Conservation (phyloP, 2,329 filamentous ascomycete genomes). For the Aurifilum marmelostoma region DNA sequence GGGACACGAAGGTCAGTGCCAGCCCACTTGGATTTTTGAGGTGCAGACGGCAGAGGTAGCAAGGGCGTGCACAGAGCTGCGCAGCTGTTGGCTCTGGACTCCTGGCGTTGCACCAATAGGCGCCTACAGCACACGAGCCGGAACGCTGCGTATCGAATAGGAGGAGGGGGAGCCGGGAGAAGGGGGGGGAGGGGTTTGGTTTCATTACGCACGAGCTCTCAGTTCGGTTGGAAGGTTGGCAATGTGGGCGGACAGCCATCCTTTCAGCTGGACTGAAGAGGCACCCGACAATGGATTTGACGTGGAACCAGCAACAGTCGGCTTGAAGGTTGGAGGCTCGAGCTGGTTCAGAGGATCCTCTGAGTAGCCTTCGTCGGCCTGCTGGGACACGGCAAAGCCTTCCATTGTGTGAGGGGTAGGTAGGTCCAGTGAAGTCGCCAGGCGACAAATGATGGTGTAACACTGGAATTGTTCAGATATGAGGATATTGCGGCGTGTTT, state of each 20-base stretch:
- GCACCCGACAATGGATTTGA: constrained; percentile 17
- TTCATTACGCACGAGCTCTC: constrained; percentile 50
- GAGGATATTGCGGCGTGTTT: background rate
- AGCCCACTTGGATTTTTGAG: constrained; percentile 21
- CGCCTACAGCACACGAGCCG: constrained; percentile 24
- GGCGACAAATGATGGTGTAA: constrained; percentile 30
- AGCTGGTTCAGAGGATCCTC: constrained; percentile 66
- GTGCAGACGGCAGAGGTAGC: background rate
- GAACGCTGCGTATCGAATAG: background rate
- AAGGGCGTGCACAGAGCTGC: background rate
- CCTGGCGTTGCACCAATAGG: constrained; percentile 16
- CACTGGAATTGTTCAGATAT: background rate
- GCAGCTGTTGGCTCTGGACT: background rate
- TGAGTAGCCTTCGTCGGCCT: constrained; percentile 85
- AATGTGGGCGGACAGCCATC: constrained; percentile 54
- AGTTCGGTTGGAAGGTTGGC: constrained; percentile 52
- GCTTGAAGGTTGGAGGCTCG: constrained; percentile 39
- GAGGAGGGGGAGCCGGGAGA: constrained; percentile 12
- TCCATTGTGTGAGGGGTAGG: constrained; percentile 22
- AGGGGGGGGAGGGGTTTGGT: background rate
- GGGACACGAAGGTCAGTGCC: constrained; percentile 19
- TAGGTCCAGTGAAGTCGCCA: constrained; percentile 29
- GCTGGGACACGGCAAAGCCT: constrained; percentile 39
- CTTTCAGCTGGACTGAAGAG: constrained; percentile 24
- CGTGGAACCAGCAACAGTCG: constrained; percentile 28